These are phyloP conservation scores for Trametes villosa DNA, from an alignment of 768 basidiomycete genomes.

Conservation along the genomic window DNA sequence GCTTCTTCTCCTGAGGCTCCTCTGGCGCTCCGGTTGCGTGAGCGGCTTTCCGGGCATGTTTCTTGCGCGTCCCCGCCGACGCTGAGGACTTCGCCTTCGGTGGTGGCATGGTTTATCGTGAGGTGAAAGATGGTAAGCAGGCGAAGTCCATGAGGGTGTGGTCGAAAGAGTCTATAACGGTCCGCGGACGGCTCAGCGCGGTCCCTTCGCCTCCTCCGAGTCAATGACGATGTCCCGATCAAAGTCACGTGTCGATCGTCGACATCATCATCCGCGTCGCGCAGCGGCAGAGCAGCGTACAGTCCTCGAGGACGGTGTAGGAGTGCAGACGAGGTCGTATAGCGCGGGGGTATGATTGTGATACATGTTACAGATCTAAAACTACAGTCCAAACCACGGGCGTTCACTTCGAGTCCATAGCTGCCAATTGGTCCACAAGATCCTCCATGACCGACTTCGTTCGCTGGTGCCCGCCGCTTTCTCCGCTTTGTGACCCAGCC, in stretches of 20 bases:
- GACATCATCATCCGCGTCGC: neutral
- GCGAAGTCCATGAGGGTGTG: neutral
- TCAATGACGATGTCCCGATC: conserved; percentile 16
- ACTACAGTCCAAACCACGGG: neutral
- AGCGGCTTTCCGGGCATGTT: conserved; percentile 80
- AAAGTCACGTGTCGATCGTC: conserved; percentile 11
- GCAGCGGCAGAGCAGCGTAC: neutral
- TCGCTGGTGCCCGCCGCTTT: conserved; percentile 14
- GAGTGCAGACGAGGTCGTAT: neutral
- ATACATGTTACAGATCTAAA: neutral
- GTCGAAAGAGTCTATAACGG: neutral
- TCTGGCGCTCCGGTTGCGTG: conserved; percentile 39
- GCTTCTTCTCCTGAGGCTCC: conserved; percentile 39
- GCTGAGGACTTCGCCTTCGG: conserved; percentile 76
- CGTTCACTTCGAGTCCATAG: conserved; percentile 48
- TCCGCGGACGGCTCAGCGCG: neutral
- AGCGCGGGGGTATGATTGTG: neutral
- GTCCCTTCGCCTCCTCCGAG: neutral
- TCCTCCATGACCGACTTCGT: conserved; percentile 75
- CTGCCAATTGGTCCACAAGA: conserved; percentile 80
- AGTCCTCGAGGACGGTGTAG: neutral
- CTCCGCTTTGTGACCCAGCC: conserved; percentile 13
- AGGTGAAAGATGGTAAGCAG: neutral
- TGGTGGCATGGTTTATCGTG: conserved; percentile 5
- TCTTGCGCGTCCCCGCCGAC: conserved; percentile 86